These are phyloP conservation scores for Fusarium verrucosum DNA, from an alignment of 2,329 filamentous ascomycete species.

Conservation along the genomic window DNA sequence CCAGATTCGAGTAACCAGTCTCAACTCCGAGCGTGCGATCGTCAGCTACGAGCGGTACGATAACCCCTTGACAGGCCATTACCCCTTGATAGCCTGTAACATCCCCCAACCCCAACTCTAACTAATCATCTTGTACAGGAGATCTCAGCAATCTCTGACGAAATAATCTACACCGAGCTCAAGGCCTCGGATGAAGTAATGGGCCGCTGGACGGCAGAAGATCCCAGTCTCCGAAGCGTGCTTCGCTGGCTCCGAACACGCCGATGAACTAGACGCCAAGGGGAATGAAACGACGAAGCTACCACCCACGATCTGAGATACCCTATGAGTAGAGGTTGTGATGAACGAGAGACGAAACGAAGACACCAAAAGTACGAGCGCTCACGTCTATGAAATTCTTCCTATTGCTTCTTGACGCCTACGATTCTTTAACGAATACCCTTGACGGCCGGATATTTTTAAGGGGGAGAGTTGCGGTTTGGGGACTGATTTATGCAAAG, in stretches of 20 bases:
- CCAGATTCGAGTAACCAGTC: slow-evolving; percentile 58
- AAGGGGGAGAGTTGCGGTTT: slow-evolving; percentile 12
- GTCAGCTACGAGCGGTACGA: slow-evolving; percentile 66
- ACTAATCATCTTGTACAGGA: slow-evolving; percentile 52
- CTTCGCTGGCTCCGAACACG: slow-evolving; percentile 65
- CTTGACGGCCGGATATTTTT: slow-evolving; percentile 30
- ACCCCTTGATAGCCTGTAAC: neutral
- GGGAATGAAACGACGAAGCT: slow-evolving; percentile 18
- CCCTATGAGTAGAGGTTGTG: slow-evolving; percentile 18
- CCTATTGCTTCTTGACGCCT: slow-evolving; percentile 29
- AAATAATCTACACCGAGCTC: slow-evolving; percentile 65
- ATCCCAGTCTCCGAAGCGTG: slow-evolving; percentile 66
- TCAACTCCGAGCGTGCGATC: slow-evolving; percentile 63
- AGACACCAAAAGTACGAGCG: slow-evolving; percentile 15
- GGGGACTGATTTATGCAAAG: slow-evolving; percentile 21
- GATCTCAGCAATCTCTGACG: slow-evolving; percentile 66
- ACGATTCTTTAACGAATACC: slow-evolving; percentile 39
- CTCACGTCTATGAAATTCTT: slow-evolving; percentile 22
- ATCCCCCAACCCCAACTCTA: neutral
- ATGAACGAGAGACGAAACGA: slow-evolving; percentile 31
- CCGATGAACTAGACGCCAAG: slow-evolving; percentile 25
- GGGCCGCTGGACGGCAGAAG: slow-evolving; percentile 71
- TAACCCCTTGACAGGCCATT: neutral
- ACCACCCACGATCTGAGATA: slow-evolving; percentile 28
- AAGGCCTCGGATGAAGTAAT: slow-evolving; percentile 61